Percentiles rank a stretch among this genome's conserved stretches.
phyloP scores from a whole-genome alignment of 306 rosid genomes.

The Calophaca sinica region DNA sequence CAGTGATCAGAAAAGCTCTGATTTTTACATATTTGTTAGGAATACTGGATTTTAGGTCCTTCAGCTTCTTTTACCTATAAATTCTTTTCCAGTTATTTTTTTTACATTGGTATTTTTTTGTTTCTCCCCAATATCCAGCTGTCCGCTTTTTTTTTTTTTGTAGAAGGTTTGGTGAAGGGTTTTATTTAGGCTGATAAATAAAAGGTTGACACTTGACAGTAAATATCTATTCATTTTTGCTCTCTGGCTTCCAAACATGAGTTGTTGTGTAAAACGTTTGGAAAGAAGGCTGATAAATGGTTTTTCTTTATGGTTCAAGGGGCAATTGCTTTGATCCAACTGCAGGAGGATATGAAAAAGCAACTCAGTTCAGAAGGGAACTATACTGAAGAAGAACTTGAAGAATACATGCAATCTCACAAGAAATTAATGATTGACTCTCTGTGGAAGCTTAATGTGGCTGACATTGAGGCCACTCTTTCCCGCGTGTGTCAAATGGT shows the following conservation, averaged over 20 bases:
- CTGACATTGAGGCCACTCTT: conserved; percentile 97
- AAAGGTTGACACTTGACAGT: neutral
- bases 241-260: conserved; percentile 37
- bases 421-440: conserved; percentile 95
- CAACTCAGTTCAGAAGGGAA: conserved; percentile 91
- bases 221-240: conserved; percentile 19
- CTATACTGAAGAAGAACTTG: conserved; percentile 93
- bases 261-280: conserved; percentile 19
- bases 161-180: conserved; percentile 6
- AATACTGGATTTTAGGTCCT: too few relatives aligned
- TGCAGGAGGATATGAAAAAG: conserved; percentile 97
- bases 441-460: conserved; percentile 97
- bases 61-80: too few relatives aligned
- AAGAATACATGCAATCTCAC: conserved; percentile 84
- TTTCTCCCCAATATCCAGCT: too few relatives aligned
- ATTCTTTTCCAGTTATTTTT: too few relatives aligned
- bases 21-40: too few relatives aligned
- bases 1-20: too few relatives aligned
- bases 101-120: too few relatives aligned
- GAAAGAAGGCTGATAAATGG: conserved; percentile 38
- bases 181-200: conserved; percentile 28
- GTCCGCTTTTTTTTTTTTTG: too few relatives aligned
- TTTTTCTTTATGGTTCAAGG: conserved; percentile 62
- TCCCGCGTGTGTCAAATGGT: conserved; percentile 98
- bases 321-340: conserved; percentile 94